Percentiles rank a stretch among this genome's conserved stretches.
Evolutionary conservation across 805 yeast genomes (phyloP).

Genomic region (Torulaspora microellipsoides): DNA sequence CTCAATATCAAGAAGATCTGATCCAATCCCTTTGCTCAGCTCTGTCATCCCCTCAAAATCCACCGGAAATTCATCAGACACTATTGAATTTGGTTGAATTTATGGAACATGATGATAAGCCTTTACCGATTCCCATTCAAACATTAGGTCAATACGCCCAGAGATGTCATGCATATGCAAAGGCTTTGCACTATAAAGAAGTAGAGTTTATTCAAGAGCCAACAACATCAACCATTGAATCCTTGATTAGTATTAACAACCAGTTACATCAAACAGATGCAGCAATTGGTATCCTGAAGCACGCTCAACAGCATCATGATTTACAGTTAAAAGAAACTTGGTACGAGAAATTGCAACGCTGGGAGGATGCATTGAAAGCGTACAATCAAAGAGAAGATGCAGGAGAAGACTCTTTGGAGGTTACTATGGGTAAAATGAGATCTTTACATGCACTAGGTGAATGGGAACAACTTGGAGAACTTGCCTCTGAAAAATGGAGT

Average conservation of each 20-base stretch:
- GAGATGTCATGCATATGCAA: slow-evolving; percentile 95
- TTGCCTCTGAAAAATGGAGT: slow-evolving; percentile 85
- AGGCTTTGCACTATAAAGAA: slow-evolving; percentile 94
- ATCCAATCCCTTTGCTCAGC: slow-evolving; percentile 84
- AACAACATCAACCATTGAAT: slow-evolving; percentile 84
- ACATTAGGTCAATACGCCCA: slow-evolving; percentile 91
- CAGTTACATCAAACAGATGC: slow-evolving; percentile 96
- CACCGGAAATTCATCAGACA: slow-evolving; percentile 93
- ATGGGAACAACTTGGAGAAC: slow-evolving; percentile 86
- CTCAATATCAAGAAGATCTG: slow-evolving; percentile 84
- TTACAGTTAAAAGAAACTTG: slow-evolving; percentile 92
- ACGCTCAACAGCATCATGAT: slow-evolving; percentile 87
- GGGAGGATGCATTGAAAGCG: slow-evolving; percentile 96
- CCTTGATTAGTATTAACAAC: slow-evolving; percentile 86
- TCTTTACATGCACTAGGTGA: slow-evolving; percentile 98
- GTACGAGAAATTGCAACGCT: slow-evolving; percentile 93
- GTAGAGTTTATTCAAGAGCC: slow-evolving; percentile 92
- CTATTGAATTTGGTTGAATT: slow-evolving; percentile 87
- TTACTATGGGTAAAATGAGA: slow-evolving; percentile 96
- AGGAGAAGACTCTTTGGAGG: slow-evolving; percentile 64
- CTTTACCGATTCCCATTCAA: slow-evolving; percentile 85
- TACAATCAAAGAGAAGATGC: slow-evolving; percentile 70
- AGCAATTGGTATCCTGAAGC: slow-evolving; percentile 92
- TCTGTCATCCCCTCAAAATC: slow-evolving; percentile 81
- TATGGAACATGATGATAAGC: slow-evolving; percentile 96